Base-by-base conservation (phyloP, 768 basidiomycete genomes). In the Mycena leptocephala region DNA sequence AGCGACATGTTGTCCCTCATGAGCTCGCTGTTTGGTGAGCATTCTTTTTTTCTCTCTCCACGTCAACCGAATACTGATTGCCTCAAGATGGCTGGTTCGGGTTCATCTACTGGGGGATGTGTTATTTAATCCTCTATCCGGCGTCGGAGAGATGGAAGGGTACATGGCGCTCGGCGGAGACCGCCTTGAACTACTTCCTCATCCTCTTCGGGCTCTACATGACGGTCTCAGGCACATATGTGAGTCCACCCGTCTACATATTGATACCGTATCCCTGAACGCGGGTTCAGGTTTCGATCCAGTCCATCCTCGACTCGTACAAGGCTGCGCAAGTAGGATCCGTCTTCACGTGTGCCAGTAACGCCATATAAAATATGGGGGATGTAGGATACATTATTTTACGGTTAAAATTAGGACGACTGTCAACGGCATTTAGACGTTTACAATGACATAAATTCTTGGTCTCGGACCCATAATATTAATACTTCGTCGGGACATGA, bases 71-170 rank as follows among this genome's bases (percentile, higher is more conserved):
- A 26, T 56, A 43, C 43, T 48, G 41, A 59, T 41, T 30, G 22
- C n/a, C 11, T 16, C 41, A 16, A 79, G 79, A 80, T 71, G 70
- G 80, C 33, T 81, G 78, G 79, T 82, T 79, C 70, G 81, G 85
- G 5, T 85, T 85, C 68, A 82, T 84, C 33, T 85, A 85, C 80
- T 85, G 85, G 84, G 84, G 81, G 22, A 81, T 85, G 81, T 81
- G 81, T 2, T 85, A 85, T 73, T 69, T 85, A 28, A 79, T 82
- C 37, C 74, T 85, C 28, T 81, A 84, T 73, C 83, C 84, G 7
- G 75, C 82, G 5, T 76, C 66, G 20, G 76, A 76, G 78, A 75
- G 80, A 59, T 85, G 85, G 85, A 76, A 67, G 16, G 81, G 83
- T 35, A 43, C 56, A n/a, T 73, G 78, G 76, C 75, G 83, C 18